Percentiles rank a stretch among this genome's conserved stretches.
These are phyloP conservation scores for Alternaria infectoria DNA, from an alignment of 2,329 filamentous ascomycete genomes.

Conservation along the genomic window DNA sequence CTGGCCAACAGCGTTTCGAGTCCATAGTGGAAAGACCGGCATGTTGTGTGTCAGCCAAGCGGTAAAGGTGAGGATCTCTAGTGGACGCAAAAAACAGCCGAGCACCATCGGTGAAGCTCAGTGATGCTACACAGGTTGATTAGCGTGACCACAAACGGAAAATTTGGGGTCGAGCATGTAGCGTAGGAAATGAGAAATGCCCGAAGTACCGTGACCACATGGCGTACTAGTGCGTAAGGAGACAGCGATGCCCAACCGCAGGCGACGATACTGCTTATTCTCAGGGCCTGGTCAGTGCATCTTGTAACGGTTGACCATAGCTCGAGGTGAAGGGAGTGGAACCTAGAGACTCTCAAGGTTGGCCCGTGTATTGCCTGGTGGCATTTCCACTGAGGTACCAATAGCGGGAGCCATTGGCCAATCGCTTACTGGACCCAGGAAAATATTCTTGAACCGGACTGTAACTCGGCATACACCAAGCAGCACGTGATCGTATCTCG, in stretches of 20 bases:
- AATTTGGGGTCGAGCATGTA: slow-evolving; percentile 27
- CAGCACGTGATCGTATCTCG: slow-evolving; percentile 47
- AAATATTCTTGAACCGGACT: slow-evolving; percentile 35
- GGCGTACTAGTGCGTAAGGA: slow-evolving; percentile 16
- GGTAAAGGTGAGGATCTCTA: slow-evolving; percentile 28
- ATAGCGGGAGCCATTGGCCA: slow-evolving; percentile 33
- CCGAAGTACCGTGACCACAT: slow-evolving; percentile 27
- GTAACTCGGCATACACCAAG: slow-evolving; percentile 42
- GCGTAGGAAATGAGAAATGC: slow-evolving; percentile 29
- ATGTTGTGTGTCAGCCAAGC: slow-evolving; percentile 43
- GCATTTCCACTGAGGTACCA: slow-evolving; percentile 29
- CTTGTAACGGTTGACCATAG: slow-evolving; percentile 28
- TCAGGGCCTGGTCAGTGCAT: slow-evolving; percentile 34
- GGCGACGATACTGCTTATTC: slow-evolving; percentile 21
- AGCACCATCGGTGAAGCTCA: slow-evolving; percentile 32
- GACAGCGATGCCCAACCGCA: slow-evolving; percentile 26
- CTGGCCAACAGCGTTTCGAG: slow-evolving; percentile 50
- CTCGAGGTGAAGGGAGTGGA: slow-evolving; percentile 20
- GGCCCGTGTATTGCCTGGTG: slow-evolving; percentile 26
- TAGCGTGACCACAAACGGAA: slow-evolving; percentile 40
- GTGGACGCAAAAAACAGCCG: slow-evolving; percentile 33
- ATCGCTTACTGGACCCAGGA: slow-evolving; percentile 33
- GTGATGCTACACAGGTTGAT: slow-evolving; percentile 45
- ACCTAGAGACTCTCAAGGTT: slow-evolving; percentile 22
- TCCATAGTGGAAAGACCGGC: slow-evolving; percentile 34